phyloP scores from a whole-genome alignment of 2,329 filamentous ascomycete species.

The Apiospora pterosperma region DNA sequence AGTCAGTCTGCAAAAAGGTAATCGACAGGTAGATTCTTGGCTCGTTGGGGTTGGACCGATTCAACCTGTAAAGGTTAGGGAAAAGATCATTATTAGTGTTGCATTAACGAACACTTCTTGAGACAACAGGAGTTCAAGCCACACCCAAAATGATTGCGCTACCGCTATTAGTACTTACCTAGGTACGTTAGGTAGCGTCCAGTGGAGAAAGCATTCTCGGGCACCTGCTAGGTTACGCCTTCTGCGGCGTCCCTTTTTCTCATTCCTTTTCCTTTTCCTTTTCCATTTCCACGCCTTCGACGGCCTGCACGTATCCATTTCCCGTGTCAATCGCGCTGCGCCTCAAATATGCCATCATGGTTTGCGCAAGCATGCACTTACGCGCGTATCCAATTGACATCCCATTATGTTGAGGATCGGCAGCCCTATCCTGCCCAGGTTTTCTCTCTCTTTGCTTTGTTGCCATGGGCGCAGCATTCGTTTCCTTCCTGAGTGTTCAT shows the following conservation, averaged over 20 bases:
- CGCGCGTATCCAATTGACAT: not conserved
- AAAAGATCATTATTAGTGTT: constrained; percentile 2
- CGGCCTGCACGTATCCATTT: not conserved
- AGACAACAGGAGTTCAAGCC: not conserved
- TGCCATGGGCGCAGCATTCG: not conserved
- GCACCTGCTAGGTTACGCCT: too few species aligned
- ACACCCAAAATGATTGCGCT: not conserved
- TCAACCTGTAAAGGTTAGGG: not conserved
- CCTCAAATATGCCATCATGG: not conserved
- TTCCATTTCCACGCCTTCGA: not conserved
- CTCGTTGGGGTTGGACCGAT: too few species aligned
- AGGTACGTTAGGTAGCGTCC: not conserved
- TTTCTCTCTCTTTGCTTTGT: not conserved
- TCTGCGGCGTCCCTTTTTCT: too few species aligned
- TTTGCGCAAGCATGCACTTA: not conserved
- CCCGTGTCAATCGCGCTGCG: not conserved
- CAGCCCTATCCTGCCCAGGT: not conserved
- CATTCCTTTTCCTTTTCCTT: too few species aligned
- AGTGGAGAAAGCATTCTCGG: not conserved
- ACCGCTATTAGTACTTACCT: not conserved
- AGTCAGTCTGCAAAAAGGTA: not conserved
- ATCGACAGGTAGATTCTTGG: too few species aligned
- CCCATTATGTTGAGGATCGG: not conserved
- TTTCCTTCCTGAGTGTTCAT: not conserved
- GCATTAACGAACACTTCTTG: not conserved